A percentile compares a stretch with the other conserved stretches of the same genome.
phyloP scores from a whole-genome alignment of 208 protist species.

The Leishmania major region DNA sequence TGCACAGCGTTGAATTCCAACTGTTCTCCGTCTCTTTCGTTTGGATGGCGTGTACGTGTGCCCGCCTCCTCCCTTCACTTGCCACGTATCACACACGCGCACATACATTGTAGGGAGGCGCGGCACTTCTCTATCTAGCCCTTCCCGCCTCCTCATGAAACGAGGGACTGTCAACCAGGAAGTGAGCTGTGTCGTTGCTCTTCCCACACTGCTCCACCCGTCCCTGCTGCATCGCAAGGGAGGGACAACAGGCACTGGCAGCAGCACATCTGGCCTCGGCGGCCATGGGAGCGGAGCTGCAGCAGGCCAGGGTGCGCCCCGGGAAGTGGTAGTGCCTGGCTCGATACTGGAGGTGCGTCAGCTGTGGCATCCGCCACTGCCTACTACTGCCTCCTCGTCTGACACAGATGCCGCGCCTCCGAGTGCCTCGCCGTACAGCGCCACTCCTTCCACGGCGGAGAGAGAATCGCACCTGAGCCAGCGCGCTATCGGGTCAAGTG shows the following conservation, averaged over 20 bases:
- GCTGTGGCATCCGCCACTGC: slow-evolving; percentile 47
- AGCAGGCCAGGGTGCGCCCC: slow-evolving; percentile 5
- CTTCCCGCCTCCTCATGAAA: slow-evolving; percentile 5
- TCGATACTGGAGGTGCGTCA: slow-evolving; percentile 67
- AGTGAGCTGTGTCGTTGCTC: slow-evolving; percentile 24
- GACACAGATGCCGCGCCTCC: not conserved
- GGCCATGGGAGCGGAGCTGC: not conserved
- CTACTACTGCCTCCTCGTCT: not conserved
- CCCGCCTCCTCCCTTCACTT: not conserved
- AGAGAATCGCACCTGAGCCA: not conserved
- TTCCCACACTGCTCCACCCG: slow-evolving; percentile 15
- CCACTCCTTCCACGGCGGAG: not conserved
- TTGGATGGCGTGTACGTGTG: not conserved
- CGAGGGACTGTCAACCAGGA: slow-evolving; percentile 9
- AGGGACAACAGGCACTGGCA: not conserved
- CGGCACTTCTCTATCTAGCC: no score
- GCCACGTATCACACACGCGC: not conserved
- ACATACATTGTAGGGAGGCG: not conserved
- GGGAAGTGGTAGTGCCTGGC: slow-evolving; percentile 20
- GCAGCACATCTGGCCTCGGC: not conserved
- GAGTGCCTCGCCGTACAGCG: not conserved
- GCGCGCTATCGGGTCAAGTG: not conserved
- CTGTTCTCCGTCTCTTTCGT: not conserved
- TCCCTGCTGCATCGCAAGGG: slow-evolving; percentile 23
- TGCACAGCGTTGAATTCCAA: no score